These are phyloP conservation scores for Solanum dulcamara DNA, from an alignment of 257 asterid species.

Conservation along the genomic window DNA sequence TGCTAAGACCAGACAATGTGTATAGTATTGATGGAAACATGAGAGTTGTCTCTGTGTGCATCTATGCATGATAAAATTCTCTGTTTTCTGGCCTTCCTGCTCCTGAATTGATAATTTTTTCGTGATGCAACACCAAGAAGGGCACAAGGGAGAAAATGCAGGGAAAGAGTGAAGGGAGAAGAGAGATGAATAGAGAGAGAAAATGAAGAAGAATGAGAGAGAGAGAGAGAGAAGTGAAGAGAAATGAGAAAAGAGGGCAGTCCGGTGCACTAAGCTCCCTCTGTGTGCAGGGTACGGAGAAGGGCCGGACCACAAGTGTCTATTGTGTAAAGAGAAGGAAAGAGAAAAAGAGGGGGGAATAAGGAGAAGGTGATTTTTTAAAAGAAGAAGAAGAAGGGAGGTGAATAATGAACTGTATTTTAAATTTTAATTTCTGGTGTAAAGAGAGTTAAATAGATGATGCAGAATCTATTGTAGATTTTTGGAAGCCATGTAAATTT, in stretches of 20 bases:
- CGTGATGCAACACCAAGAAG: not conserved
- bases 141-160: not conserved
- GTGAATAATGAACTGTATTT: not conserved
- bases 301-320: no score
- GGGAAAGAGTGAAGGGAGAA: not conserved
- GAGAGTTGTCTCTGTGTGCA: not conserved
- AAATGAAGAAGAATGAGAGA: not conserved
- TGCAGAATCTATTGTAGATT: not conserved
- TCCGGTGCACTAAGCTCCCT: no score
- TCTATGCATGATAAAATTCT: not conserved
- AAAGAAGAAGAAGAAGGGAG: not conserved
- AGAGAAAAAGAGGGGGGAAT: not conserved
- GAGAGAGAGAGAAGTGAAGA: not conserved
- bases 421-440: not conserved
- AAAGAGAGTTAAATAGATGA: not conserved
- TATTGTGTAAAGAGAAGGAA: not conserved
- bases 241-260: not conserved
- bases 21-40: not conserved
- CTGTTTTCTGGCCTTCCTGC: not conserved
- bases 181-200: not conserved
- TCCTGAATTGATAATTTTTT: not conserved
- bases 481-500: not conserved
- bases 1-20: not conserved
- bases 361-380: not conserved
- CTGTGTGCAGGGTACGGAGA: no score